Base-by-base conservation (phyloP, 768 basidiomycete species). In the Boletus sp. region DNA sequence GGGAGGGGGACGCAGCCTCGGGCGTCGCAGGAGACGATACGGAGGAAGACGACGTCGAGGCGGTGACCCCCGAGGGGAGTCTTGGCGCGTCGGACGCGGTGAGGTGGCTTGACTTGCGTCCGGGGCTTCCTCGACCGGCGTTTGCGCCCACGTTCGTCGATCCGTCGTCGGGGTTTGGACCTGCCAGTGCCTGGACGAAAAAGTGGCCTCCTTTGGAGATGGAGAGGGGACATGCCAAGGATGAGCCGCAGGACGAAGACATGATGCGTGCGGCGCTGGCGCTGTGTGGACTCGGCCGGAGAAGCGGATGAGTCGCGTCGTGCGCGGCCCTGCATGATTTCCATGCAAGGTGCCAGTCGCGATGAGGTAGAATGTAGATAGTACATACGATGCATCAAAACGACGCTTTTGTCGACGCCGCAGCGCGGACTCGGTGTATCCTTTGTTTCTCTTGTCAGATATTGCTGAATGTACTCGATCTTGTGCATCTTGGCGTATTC, bases 251-350 rank as follows among this genome's bases (percentile, higher is more conserved):
- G 45, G 84, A 87, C 67, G 82, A 86, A 35, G 86, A 86, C 54
- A 82, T 83, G 72, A 85, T 89, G 83, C 81, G 80, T 58, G 87
- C 86, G 24, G 87, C 87, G 29, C 73, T 87, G 40, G 83, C 82
- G 42, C 71, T 89, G 18, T 89, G 86, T 67, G 86, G 87, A 35
- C 74, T 79, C 37, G 73, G 78, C 39, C 68, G 71, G 45, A 52
- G 60, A 56, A 52, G 57, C 7, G 62, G 48, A 35, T 67, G 58
- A 67, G 47, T 29, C 10, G 36, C 47, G n/a, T 39, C 18, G 3
- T 36, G 2, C 5, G 40, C 18, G 11, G 24, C 18, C 18, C 10
- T 41, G 11, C 40, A 10, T 41, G 40, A 18, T 8, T 20, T 33
- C 17, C 28, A 9, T 28, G 44, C 28, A 28, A 15, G 4, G 40